Conservation (phyloP, 2,329 filamentous ascomycete genomes). For the Dothideomycetidae sp. region DNA sequence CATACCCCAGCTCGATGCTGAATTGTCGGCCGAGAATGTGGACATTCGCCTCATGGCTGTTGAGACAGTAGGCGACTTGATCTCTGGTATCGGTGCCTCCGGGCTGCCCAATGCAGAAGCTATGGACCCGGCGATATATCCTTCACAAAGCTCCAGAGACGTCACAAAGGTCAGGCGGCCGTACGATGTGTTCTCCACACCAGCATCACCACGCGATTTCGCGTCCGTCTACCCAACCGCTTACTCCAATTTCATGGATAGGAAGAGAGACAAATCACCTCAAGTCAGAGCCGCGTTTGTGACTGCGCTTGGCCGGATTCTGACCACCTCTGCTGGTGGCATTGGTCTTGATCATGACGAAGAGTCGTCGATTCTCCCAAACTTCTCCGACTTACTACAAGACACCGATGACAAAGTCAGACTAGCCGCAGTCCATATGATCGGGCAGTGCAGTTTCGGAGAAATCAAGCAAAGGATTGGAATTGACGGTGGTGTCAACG, state of each 20-base stretch:
- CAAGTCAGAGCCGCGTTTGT: constrained; percentile 78
- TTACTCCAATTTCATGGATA: constrained; percentile 72
- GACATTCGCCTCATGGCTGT: constrained; percentile 77
- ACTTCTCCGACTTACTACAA: constrained; percentile 62
- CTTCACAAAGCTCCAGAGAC: constrained; percentile 44
- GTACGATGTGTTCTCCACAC: constrained; percentile 57
- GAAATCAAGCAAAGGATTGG: constrained; percentile 74
- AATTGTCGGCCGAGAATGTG: constrained; percentile 78
- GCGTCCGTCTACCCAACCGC: constrained; percentile 63
- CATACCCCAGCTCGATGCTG: constrained; percentile 82
- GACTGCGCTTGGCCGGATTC: constrained; percentile 66
- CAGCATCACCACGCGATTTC: constrained; percentile 79
- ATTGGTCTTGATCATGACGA: constrained; percentile 77
- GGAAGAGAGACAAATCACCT: constrained; percentile 74
- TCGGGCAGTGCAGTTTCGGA: constrained; percentile 66
- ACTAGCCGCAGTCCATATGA: constrained; percentile 70
- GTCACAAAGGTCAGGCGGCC: constrained; percentile 28
- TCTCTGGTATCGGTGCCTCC: constrained; percentile 81
- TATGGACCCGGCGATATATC: constrained; percentile 73
- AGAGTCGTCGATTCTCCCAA: constrained; percentile 56
- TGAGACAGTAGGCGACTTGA: constrained; percentile 88
- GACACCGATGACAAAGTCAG: constrained; percentile 88
- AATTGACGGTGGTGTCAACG: constrained; percentile 56
- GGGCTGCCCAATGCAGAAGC: constrained; percentile 60
- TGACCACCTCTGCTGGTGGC: constrained; percentile 81